A percentile compares a stretch with the other conserved stretches of the same genome.
phyloP scores from a whole-genome alignment of 441 rosid genomes.

The Eutrema salsugineum region DNA sequence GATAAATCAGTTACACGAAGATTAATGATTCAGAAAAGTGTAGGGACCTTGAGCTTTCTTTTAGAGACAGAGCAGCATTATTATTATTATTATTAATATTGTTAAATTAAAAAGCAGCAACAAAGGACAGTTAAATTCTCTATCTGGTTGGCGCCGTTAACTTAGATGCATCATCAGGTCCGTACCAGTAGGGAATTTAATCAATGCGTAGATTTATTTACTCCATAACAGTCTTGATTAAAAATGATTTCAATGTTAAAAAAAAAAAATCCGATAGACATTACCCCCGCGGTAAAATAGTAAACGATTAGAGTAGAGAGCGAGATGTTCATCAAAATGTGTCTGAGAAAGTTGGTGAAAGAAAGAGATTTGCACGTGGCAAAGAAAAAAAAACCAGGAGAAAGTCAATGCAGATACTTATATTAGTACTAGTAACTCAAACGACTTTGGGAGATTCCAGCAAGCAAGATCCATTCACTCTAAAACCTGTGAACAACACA shows the following conservation, averaged over 20 bases:
- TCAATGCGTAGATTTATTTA: not conserved
- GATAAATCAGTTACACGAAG: not conserved
- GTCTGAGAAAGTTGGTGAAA: not conserved
- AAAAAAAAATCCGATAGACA: not conserved
- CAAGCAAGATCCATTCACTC: not conserved
- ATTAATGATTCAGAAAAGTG: not conserved
- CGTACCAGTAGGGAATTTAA: not conserved
- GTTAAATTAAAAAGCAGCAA: too few species aligned
- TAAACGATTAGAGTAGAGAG: slow-evolving; percentile 8
- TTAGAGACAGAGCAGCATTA: not conserved
- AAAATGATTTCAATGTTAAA: not conserved
- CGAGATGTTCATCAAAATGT: slow-evolving; percentile 22
- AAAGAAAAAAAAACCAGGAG: not conserved
- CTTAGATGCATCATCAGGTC: slow-evolving; percentile 4
- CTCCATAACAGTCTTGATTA: not conserved
- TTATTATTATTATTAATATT: not conserved
- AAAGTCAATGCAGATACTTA: slow-evolving; percentile 5
- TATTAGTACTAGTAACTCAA: not conserved
- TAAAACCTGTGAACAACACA: not conserved
- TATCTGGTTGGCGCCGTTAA: slow-evolving; percentile 18
- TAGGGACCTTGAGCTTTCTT: not conserved
- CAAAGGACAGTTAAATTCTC: not conserved
- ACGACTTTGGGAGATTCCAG: not conserved
- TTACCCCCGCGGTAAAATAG: not conserved
- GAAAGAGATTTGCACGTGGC: slow-evolving; percentile 10